Evolutionary conservation across 2,329 filamentous ascomycete genomes (phyloP).

Genomic region (Neonectria faginata): DNA sequence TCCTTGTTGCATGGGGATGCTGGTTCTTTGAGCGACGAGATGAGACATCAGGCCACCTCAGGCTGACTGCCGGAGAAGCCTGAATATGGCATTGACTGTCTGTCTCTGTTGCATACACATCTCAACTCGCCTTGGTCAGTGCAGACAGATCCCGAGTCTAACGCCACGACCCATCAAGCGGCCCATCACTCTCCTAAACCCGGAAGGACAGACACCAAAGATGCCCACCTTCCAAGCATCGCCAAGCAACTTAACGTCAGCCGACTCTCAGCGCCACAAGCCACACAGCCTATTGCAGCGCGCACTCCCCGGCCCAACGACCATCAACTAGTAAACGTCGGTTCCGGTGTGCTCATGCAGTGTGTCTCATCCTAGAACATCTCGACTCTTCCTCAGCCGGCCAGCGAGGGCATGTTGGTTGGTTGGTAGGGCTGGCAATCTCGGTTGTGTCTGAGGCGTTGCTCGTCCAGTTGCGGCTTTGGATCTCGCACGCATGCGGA

Average conservation of each 20-base stretch:
- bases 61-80: slow-evolving; percentile 7
- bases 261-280: slow-evolving; percentile 1
- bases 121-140: too few relatives aligned
- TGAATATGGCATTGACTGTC: too few relatives aligned
- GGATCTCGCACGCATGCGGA: background rate
- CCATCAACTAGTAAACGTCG: background rate
- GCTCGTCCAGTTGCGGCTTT: background rate
- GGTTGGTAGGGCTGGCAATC: background rate
- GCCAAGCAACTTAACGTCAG: background rate
- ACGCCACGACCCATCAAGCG: background rate
- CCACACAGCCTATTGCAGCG: background rate
- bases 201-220: background rate
- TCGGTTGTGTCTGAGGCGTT: background rate
- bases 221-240: background rate
- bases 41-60: slow-evolving; percentile 9
- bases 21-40: background rate
- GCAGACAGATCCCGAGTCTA: background rate
- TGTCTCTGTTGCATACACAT: too few relatives aligned
- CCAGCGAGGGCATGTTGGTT: background rate
- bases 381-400: background rate
- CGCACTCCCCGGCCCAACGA: background rate
- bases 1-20: slow-evolving; percentile 6
- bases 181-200: background rate
- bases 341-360: background rate
- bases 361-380: background rate